These are phyloP conservation scores for Amanita rubescens DNA, from an alignment of 768 basidiomycete species.

Conservation along the genomic window DNA sequence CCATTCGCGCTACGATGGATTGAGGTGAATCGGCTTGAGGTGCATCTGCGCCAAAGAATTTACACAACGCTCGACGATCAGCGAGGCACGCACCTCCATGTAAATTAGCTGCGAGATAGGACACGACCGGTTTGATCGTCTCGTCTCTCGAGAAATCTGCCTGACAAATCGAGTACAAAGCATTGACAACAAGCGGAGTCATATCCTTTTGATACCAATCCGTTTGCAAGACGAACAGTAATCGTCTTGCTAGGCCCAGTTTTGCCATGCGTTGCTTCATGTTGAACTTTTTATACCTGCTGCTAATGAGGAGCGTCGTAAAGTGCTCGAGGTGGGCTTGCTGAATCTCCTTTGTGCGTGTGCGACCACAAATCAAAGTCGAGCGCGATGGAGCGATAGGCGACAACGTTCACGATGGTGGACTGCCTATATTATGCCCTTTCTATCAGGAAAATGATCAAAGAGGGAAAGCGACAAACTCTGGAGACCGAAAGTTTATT, in stretches of 20 bases:
- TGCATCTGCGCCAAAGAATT: not conserved
- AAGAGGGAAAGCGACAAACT: slow-evolving; percentile 40
- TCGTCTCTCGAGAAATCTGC: slow-evolving; percentile 67
- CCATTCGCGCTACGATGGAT: slow-evolving; percentile 51
- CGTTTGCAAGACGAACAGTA: slow-evolving; percentile 79
- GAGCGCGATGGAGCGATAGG: slow-evolving; percentile 76
- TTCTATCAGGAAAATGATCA: not conserved
- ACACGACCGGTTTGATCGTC: slow-evolving; percentile 77
- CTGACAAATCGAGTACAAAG: slow-evolving; percentile 53
- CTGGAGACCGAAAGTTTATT: slow-evolving; percentile 71
- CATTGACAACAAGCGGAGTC: slow-evolving; percentile 44
- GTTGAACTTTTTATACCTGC: slow-evolving; percentile 75
- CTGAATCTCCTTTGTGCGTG: slow-evolving; percentile 66
- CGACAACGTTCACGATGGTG: slow-evolving; percentile 73
- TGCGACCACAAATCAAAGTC: slow-evolving; percentile 89
- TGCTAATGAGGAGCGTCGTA: slow-evolving; percentile 59
- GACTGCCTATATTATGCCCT: slow-evolving; percentile 52
- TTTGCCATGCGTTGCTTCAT: slow-evolving; percentile 65
- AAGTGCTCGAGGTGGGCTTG: slow-evolving; percentile 78
- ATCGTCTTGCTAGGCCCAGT: slow-evolving; percentile 59
- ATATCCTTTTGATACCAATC: slow-evolving; percentile 62
- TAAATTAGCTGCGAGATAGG: slow-evolving; percentile 78
- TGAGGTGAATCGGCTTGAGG: slow-evolving; percentile 33
- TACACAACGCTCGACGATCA: not conserved
- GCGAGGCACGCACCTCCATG: slow-evolving; percentile 45